These are phyloP conservation scores for Ophiostoma australiae DNA, from an alignment of 2,329 filamentous ascomycete genomes.

Conservation along the genomic window DNA sequence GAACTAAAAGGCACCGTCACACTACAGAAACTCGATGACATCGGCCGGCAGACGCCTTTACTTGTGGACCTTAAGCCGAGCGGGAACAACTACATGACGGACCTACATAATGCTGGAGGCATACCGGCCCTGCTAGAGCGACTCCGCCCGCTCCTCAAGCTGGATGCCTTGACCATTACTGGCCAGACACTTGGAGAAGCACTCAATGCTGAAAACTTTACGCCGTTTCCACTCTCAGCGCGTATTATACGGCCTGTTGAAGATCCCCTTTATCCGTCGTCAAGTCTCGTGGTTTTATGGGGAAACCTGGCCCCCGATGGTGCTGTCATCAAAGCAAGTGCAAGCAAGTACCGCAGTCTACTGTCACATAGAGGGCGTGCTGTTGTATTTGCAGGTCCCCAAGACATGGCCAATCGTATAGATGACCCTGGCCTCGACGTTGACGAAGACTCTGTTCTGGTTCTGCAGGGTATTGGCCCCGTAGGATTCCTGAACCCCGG, in stretches of 20 bases:
- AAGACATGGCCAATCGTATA: slow-evolving; percentile 64
- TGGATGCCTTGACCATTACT: slow-evolving; percentile 74
- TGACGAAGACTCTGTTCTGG: slow-evolving; percentile 55
- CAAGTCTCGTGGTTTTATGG: slow-evolving; percentile 73
- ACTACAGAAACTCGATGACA: slow-evolving; percentile 54
- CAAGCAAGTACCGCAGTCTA: slow-evolving; percentile 64
- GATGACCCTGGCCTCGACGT: slow-evolving; percentile 59
- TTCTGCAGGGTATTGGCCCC: slow-evolving; percentile 84
- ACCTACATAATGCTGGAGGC: slow-evolving; percentile 83
- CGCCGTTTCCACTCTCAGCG: slow-evolving; percentile 36
- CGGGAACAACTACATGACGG: slow-evolving; percentile 82
- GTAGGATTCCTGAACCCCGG: slow-evolving; percentile 57
- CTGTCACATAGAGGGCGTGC: slow-evolving; percentile 45
- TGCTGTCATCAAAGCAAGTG: slow-evolving; percentile 86
- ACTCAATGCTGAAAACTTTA: slow-evolving; percentile 62
- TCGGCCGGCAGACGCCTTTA: slow-evolving; percentile 72
- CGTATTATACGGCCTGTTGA: slow-evolving; percentile 61
- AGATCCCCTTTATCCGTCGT: slow-evolving; percentile 62
- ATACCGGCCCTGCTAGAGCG: slow-evolving; percentile 76
- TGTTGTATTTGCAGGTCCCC: slow-evolving; percentile 68
- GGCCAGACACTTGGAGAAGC: slow-evolving; percentile 79
- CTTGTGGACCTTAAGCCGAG: slow-evolving; percentile 82
- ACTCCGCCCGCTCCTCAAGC: slow-evolving; percentile 70
- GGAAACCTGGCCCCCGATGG: slow-evolving; percentile 82
- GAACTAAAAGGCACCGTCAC: slow-evolving; percentile 59